Evolutionary conservation across 1,284 basidiomycete genomes (phyloP).

Genomic region (Leccinum colubrinum): DNA sequence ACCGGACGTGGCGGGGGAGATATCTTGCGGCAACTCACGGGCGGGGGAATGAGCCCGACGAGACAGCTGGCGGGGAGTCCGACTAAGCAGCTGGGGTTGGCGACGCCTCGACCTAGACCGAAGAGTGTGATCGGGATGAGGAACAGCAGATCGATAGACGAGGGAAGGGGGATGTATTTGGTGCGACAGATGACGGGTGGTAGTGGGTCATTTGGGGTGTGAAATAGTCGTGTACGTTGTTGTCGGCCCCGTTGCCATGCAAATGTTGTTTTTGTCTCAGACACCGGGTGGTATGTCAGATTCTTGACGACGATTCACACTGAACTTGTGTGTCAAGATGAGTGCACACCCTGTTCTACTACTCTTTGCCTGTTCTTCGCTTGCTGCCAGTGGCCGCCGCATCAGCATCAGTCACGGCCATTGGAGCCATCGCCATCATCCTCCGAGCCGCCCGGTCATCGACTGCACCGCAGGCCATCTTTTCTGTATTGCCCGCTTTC

Average conservation of each 20-base stretch:
- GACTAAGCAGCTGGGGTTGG: slow-evolving; percentile 50
- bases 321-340: background rate
- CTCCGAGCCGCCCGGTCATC: slow-evolving; percentile 1
- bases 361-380: background rate
- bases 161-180: slow-evolving; percentile 64
- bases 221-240: slow-evolving; percentile 8
- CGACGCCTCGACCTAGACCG: slow-evolving; percentile 45
- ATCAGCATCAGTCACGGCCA: slow-evolving; percentile 6
- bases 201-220: slow-evolving; percentile 27
- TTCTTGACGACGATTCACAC: background rate
- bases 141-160: slow-evolving; percentile 53
- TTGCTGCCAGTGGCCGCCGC: slow-evolving; percentile 4
- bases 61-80: slow-evolving; percentile 50
- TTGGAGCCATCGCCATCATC: background rate
- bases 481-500: slow-evolving; percentile 2
- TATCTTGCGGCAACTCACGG: slow-evolving; percentile 60
- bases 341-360: background rate
- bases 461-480: slow-evolving; percentile 1
- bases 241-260: slow-evolving; percentile 19
- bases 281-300: background rate
- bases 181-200: slow-evolving; percentile 71
- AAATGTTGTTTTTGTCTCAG: slow-evolving; percentile 5
- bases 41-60: slow-evolving; percentile 63
- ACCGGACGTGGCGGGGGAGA: slow-evolving; percentile 56
- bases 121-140: slow-evolving; percentile 65